Evolutionary conservation across 805 yeast species (phyloP), one percentile per base, ranked within the genome.

Genomic region (Lachancea mirantina): DNA sequence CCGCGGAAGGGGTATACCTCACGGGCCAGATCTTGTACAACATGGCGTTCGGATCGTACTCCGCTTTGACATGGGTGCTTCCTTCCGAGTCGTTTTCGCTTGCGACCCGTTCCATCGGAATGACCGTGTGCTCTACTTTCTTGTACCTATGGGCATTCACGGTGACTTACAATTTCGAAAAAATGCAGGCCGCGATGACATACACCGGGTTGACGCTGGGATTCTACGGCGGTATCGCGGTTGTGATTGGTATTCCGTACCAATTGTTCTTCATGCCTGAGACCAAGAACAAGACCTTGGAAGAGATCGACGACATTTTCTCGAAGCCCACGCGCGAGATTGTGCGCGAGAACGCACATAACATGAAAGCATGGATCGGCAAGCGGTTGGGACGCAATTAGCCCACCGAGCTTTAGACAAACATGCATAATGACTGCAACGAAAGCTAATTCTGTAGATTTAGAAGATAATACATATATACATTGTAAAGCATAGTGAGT

Each of bases 241-340:
- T 43, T 15, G 67, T 72, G 35, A 35, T 76, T 18, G 82, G 79
- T 34, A 57, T 69, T 45, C 46, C 71, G 33, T 72, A 72, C 53
- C 77, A 72, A 53, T 41, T 63, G 38, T 50, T 75, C 40, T 72
- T 74, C 57, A 74, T 76, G 71, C 83, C 80, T 23, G 85, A 79
- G 59, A 78, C 85, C 21, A 78, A 77, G 59, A 78, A 72, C 46
- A 74, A 70, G 59, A 74, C 84, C 9, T 66, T 78, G 51, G 87
- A 78, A 59, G 84, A 78, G 57, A 72, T 78, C 39, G 85, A 78
- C 49, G 77, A 70, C 30, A 61, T 77, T 29, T 77, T 76, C 61
- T 57, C 65, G 33, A 68, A 61, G 49, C 64, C 74, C 16, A 65
- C 81, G 1, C 23, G 47, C 13, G 41, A 48, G 6, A 45, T 64